phyloP scores from a whole-genome alignment of 2,329 filamentous ascomycete species.

The Fusarium torreyae region DNA sequence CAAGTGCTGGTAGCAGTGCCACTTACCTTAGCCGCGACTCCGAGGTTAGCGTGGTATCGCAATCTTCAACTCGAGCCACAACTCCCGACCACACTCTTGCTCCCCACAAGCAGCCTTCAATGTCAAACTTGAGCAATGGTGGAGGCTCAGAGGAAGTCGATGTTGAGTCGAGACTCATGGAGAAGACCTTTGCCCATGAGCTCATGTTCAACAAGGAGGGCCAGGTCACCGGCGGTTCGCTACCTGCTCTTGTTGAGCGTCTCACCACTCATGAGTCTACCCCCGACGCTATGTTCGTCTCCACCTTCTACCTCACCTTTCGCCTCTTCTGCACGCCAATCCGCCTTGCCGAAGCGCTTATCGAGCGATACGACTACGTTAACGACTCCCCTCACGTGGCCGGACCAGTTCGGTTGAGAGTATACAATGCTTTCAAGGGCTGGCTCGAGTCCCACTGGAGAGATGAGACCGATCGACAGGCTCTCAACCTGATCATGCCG shows the following conservation, averaged over 20 bases:
- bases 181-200: slow-evolving; percentile 92
- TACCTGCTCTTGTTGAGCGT: slow-evolving; percentile 92
- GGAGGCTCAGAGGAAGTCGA: slow-evolving; percentile 83
- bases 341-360: slow-evolving; percentile 84
- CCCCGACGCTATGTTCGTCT: slow-evolving; percentile 91
- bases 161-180: slow-evolving; percentile 86
- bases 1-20: slow-evolving; percentile 83
- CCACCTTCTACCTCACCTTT: slow-evolving; percentile 97
- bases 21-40: slow-evolving; percentile 87
- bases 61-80: slow-evolving; percentile 88
- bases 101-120: slow-evolving; percentile 72
- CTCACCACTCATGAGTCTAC: slow-evolving; percentile 94
- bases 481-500: slow-evolving; percentile 80
- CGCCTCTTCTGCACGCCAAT: slow-evolving; percentile 88
- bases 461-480: slow-evolving; percentile 82
- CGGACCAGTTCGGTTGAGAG: slow-evolving; percentile 85
- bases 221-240: slow-evolving; percentile 91
- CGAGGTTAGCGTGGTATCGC: slow-evolving; percentile 83
- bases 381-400: slow-evolving; percentile 81
- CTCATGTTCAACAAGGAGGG: slow-evolving; percentile 95
- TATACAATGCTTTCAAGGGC: slow-evolving; percentile 97
- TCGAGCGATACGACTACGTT: slow-evolving; percentile 93
- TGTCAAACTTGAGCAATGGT: slow-evolving; percentile 77
- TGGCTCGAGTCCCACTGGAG: slow-evolving; percentile 98
- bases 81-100: slow-evolving; percentile 79